Evolutionary conservation across 768 basidiomycete genomes (phyloP).

Genomic region (Sutorius australiensis): DNA sequence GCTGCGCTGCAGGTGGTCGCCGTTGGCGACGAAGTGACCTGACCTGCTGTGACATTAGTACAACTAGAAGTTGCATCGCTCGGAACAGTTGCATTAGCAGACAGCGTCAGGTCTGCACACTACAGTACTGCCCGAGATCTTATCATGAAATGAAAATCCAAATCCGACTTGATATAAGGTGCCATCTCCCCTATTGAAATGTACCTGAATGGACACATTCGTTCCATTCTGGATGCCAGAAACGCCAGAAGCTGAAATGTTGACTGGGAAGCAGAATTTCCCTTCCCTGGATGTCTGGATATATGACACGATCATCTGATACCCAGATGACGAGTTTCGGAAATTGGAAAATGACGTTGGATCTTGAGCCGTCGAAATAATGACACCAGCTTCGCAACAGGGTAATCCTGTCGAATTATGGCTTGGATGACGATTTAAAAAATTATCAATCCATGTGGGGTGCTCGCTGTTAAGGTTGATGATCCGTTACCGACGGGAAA

Average conservation of each 20-base stretch:
- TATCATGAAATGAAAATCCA: not conserved
- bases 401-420: constrained; percentile 2
- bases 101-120: constrained; percentile 79
- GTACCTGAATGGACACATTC: constrained; percentile 70
- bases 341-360: constrained; percentile 67
- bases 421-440: not conserved
- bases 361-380: constrained; percentile 53
- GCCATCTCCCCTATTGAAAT: constrained; percentile 70
- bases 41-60: constrained; percentile 30
- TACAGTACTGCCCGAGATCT: constrained; percentile 24
- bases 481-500: constrained; percentile 66
- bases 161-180: constrained; percentile 58
- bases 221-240: constrained; percentile 54
- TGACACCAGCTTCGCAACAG: constrained; percentile 42
- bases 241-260: constrained; percentile 50
- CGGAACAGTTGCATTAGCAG: constrained; percentile 47
- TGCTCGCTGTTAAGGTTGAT: constrained; percentile 67
- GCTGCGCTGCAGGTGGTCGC: constrained; percentile 16
- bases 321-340: constrained; percentile 34
- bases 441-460: constrained; percentile 51
- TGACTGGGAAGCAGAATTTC: constrained; percentile 60
- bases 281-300: constrained; percentile 56
- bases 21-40: constrained; percentile 11
- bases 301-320: constrained; percentile 42
- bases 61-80: constrained; percentile 36